These are phyloP conservation scores for Medicago arabica DNA, from an alignment of 306 rosid species.

Conservation along the genomic window DNA sequence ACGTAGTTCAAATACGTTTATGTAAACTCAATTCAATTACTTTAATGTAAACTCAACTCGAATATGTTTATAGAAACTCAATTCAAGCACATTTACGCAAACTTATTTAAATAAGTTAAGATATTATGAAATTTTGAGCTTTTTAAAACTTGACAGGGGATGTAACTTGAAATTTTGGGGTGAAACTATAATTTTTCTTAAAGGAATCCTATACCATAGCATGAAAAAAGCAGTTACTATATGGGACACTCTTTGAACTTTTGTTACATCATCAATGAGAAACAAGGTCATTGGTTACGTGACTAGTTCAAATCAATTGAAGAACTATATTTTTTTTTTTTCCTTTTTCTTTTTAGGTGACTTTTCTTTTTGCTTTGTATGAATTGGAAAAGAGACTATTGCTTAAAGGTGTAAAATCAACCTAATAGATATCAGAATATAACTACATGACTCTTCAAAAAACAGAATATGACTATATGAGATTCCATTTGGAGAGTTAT, in stretches of 20 bases:
- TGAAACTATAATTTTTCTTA: neutral
- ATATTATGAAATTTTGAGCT: neutral
- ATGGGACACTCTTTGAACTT: slow-evolving; percentile 9
- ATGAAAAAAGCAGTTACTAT: slow-evolving; percentile 20
- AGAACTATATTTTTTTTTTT: neutral
- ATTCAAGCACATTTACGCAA: neutral
- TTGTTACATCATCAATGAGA: slow-evolving; percentile 34
- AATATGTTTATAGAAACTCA: too few species aligned
- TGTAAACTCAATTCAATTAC: too few species aligned
- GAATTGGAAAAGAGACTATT: slow-evolving; percentile 25
- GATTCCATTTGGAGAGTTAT: slow-evolving; percentile 40
- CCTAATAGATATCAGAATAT: slow-evolving; percentile 33
- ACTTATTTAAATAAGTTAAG: neutral
- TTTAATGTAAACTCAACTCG: too few species aligned
- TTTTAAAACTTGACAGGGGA: neutral
- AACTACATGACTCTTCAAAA: too few species aligned
- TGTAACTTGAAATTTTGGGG: neutral
- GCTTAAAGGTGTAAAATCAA: slow-evolving; percentile 30
- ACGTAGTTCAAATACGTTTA: too few species aligned
- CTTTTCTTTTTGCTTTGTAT: slow-evolving; percentile 18
- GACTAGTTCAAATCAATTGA: slow-evolving; percentile 35
- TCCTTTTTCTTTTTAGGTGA: slow-evolving; percentile 2
- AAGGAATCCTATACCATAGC: slow-evolving; percentile 42
- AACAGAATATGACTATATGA: neutral
- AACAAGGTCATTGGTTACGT: slow-evolving; percentile 34